phyloP scores from a whole-genome alignment of 768 basidiomycete species.

The Pisolithus tinctorius region DNA sequence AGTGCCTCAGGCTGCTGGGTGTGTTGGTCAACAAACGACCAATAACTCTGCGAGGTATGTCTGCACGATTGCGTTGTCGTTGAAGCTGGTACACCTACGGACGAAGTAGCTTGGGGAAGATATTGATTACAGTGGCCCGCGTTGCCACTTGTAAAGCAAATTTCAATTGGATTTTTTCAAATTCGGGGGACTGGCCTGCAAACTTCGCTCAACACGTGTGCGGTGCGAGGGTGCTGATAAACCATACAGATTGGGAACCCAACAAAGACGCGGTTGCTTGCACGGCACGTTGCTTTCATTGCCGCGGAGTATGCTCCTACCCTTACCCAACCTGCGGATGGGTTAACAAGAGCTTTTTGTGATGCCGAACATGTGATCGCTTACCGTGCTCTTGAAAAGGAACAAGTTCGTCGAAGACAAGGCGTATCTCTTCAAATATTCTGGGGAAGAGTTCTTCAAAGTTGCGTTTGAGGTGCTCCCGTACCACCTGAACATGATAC shows the following conservation, averaged over 20 bases:
- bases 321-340: slow-evolving; percentile 23
- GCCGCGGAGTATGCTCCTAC: slow-evolving; percentile 22
- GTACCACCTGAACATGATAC: slow-evolving; percentile 31
- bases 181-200: slow-evolving; percentile 32
- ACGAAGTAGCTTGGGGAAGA: slow-evolving; percentile 28
- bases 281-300: slow-evolving; percentile 29
- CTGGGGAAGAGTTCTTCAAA: slow-evolving; percentile 27
- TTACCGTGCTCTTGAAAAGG: slow-evolving; percentile 15
- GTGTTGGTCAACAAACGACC: slow-evolving; percentile 28
- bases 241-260: slow-evolving; percentile 32
- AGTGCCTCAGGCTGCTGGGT: slow-evolving; percentile 22
- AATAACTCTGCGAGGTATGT: slow-evolving; percentile 18
- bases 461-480: slow-evolving; percentile 28
- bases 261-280: slow-evolving; percentile 37
- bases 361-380: background rate
- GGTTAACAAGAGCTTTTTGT: slow-evolving; percentile 6
- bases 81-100: slow-evolving; percentile 22
- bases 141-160: slow-evolving; percentile 30
- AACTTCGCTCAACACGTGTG: slow-evolving; percentile 6
- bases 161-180: slow-evolving; percentile 25
- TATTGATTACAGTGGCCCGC: slow-evolving; percentile 26
- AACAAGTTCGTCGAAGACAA: slow-evolving; percentile 25
- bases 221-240: background rate
- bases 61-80: slow-evolving; percentile 7
- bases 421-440: slow-evolving; percentile 28